These are phyloP conservation scores for Cercis canadensis DNA, from an alignment of 306 rosid species.

Conservation along the genomic window DNA sequence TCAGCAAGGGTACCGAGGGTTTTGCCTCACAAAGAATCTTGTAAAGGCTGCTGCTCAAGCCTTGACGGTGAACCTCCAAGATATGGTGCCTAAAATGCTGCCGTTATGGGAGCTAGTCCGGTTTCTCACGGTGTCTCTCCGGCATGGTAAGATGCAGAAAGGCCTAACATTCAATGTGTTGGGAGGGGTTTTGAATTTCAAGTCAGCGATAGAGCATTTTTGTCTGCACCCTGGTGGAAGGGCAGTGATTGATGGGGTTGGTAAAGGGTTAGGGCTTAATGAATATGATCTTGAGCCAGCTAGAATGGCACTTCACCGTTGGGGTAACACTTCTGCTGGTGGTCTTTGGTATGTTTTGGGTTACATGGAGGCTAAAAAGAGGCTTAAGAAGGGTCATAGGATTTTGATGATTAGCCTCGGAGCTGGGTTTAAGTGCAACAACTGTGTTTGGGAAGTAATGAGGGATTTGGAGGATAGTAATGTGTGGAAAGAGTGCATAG, in stretches of 20 bases:
- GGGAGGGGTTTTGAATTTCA: conserved; percentile 58
- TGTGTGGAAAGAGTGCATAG: conserved; percentile 72
- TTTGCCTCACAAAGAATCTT: conserved; percentile 68
- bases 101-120: conserved; percentile 63
- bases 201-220: conserved; percentile 72
- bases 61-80: conserved; percentile 61
- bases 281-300: conserved; percentile 79
- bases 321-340: conserved; percentile 90
- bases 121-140: conserved; percentile 30
- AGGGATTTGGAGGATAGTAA: conserved; percentile 63
- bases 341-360: conserved; percentile 92
- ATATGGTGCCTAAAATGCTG: conserved; percentile 58
- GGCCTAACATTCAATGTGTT: conserved; percentile 18
- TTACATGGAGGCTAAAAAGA: conserved; percentile 92
- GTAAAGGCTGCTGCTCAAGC: conserved; percentile 72
- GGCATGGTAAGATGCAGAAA: not conserved
- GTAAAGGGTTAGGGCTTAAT: conserved; percentile 59
- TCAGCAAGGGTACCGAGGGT: conserved; percentile 64
- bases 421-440: conserved; percentile 90
- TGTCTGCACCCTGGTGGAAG: conserved; percentile 84
- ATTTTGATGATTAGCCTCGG: conserved; percentile 89
- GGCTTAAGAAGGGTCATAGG: conserved; percentile 71
- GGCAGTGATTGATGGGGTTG: conserved; percentile 80
- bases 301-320: conserved; percentile 81
- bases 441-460: conserved; percentile 87